A percentile compares a stretch with the other conserved stretches of the same genome.
These are phyloP conservation scores for Fraxinus velutina DNA, from an alignment of 305 asterid species.

Conservation along the genomic window DNA sequence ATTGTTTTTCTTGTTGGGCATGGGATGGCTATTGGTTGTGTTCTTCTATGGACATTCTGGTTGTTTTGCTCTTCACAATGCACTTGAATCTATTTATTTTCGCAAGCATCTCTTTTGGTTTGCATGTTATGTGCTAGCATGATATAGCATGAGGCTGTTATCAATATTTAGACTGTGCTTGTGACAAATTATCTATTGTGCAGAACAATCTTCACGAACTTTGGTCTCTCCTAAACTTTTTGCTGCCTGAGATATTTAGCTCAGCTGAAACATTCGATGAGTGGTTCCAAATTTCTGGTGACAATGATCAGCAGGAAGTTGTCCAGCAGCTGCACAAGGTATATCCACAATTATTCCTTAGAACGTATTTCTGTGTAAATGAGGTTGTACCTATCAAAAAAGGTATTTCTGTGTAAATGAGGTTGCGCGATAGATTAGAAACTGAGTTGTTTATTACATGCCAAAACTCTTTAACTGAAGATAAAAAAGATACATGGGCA, in stretches of 20 bases:
- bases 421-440: neutral
- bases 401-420: neutral
- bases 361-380: slow-evolving; percentile 1
- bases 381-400: neutral
- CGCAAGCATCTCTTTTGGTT: neutral
- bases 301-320: slow-evolving; percentile 96
- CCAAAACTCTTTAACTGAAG: neutral
- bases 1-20: neutral
- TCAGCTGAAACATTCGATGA: slow-evolving; percentile 98
- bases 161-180: neutral
- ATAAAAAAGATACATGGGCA: neutral
- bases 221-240: slow-evolving; percentile 93
- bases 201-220: slow-evolving; percentile 99
- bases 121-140: slow-evolving; percentile 2
- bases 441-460: neutral
- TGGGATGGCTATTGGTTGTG: neutral
- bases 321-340: slow-evolving; percentile 99
- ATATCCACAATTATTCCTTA: neutral
- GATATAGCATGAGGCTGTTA: neutral
- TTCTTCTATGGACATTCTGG: neutral
- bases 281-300: slow-evolving; percentile 99
- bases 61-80: neutral
- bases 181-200: slow-evolving; percentile 21
- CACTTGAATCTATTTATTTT: neutral
- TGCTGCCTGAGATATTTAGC: slow-evolving; percentile 97